phyloP scores from a whole-genome alignment of 768 basidiomycete genomes.

The Macrolepiota albuminosa region DNA sequence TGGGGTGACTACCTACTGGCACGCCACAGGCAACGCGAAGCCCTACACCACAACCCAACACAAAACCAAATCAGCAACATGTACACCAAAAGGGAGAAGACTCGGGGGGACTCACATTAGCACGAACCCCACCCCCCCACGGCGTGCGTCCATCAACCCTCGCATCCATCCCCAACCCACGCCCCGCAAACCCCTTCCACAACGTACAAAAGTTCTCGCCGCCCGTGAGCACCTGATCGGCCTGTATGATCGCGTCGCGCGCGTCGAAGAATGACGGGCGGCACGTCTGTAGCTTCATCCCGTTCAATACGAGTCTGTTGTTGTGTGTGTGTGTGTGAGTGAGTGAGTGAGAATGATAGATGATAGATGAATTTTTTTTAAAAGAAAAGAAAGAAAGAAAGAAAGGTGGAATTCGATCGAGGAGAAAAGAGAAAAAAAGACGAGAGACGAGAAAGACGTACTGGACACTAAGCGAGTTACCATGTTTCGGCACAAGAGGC shows the following conservation, averaged over 20 bases:
- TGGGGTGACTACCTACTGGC: no score
- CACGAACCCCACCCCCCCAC: slow-evolving; percentile 89
- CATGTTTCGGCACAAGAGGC: slow-evolving; percentile 81
- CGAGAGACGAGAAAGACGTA: slow-evolving; percentile 23
- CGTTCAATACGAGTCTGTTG: slow-evolving; percentile 71
- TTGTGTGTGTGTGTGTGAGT: no score
- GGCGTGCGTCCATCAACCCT: slow-evolving; percentile 71
- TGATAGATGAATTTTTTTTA: no score
- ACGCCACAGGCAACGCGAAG: no score
- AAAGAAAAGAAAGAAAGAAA: no score
- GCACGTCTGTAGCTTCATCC: slow-evolving; percentile 95
- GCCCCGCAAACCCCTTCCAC: slow-evolving; percentile 79
- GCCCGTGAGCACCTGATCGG: slow-evolving; percentile 84
- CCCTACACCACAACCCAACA: no score
- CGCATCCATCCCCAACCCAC: slow-evolving; percentile 81
- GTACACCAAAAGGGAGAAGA: no score
- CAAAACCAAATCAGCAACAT: no score
- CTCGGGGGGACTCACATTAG: slow-evolving; percentile 45
- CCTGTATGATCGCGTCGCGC: slow-evolving; percentile 85
- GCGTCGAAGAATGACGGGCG: slow-evolving; percentile 88
- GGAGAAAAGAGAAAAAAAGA: no score
- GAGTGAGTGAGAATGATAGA: no score
- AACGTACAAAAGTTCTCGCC: slow-evolving; percentile 90
- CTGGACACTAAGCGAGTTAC: slow-evolving; percentile 82
- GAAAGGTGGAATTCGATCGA: no score